phyloP scores from a whole-genome alignment of 768 basidiomycete species.

The Xanthoconium purpureum region DNA sequence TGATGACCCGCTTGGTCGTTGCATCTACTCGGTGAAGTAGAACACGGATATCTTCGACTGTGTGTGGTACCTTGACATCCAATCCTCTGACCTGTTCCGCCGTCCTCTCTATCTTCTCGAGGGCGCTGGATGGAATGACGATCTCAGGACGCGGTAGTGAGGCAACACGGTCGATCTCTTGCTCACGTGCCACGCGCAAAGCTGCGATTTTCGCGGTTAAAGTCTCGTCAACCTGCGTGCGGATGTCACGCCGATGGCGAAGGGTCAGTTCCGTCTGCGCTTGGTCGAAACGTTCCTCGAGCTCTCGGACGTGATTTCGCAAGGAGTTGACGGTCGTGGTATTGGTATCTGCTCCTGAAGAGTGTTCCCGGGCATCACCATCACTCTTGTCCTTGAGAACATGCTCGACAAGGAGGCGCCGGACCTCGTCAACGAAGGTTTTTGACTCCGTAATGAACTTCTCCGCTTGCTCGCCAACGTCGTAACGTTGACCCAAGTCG shows the following conservation, averaged over 20 bases:
- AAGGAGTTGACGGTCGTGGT: slow-evolving; percentile 7
- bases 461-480: slow-evolving; percentile 18
- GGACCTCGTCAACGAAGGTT: slow-evolving; percentile 23
- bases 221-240: slow-evolving; percentile 17
- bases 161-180: slow-evolving; percentile 18
- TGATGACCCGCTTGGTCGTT: slow-evolving; percentile 16
- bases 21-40: slow-evolving; percentile 25
- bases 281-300: slow-evolving; percentile 33
- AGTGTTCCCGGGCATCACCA: background rate
- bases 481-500: slow-evolving; percentile 29
- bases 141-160: slow-evolving; percentile 18
- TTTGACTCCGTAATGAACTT: slow-evolving; percentile 27
- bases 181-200: slow-evolving; percentile 22
- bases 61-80: slow-evolving; percentile 21
- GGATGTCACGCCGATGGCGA: slow-evolving; percentile 16
- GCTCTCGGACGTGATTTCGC: slow-evolving; percentile 16
- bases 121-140: slow-evolving; percentile 15
- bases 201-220: slow-evolving; percentile 17
- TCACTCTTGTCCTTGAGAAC: slow-evolving; percentile 16
- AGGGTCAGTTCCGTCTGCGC: slow-evolving; percentile 30
- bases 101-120: slow-evolving; percentile 18
- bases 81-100: slow-evolving; percentile 17
- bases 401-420: slow-evolving; percentile 22
- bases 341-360: background rate
- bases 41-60: slow-evolving; percentile 24